Evolutionary conservation across 768 basidiomycete genomes (phyloP).

Genomic region (Rhizopogon rudus): DNA sequence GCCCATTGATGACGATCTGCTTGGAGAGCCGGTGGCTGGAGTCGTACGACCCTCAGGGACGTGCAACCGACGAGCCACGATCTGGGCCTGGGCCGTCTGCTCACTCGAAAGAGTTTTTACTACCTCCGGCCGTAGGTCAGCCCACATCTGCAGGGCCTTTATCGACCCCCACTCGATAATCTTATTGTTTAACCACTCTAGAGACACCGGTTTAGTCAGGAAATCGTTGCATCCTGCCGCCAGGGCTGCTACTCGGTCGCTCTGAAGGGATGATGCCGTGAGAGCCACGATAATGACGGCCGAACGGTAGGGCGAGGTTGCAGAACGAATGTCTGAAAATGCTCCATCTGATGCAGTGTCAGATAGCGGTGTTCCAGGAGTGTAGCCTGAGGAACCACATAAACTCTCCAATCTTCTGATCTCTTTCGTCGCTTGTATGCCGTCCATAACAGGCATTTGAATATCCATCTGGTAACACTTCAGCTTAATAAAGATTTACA

Average conservation of each 20-base stretch:
- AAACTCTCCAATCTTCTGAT: slow-evolving; percentile 81
- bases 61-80: slow-evolving; percentile 41
- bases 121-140: slow-evolving; percentile 65
- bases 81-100: slow-evolving; percentile 43
- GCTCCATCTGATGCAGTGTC: slow-evolving; percentile 59
- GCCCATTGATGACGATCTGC: slow-evolving; percentile 34
- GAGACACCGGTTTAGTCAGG: slow-evolving; percentile 92
- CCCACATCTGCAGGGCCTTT: slow-evolving; percentile 91
- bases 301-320: slow-evolving; percentile 71
- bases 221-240: slow-evolving; percentile 99
- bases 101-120: slow-evolving; percentile 41
- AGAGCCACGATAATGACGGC: slow-evolving; percentile 99
- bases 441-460: slow-evolving; percentile 99
- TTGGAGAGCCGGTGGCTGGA: slow-evolving; percentile 28
- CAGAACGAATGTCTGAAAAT: slow-evolving; percentile 41
- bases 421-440: slow-evolving; percentile 94
- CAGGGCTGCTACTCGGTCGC: slow-evolving; percentile 94
- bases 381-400: slow-evolving; percentile 60
- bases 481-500: slow-evolving; percentile 4
- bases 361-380: slow-evolving; percentile 60
- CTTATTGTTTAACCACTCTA: slow-evolving; percentile 95
- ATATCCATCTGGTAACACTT: slow-evolving; percentile 88
- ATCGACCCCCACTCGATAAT: slow-evolving; percentile 99
- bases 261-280: slow-evolving; percentile 92
- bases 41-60: slow-evolving; percentile 43